Conservation (phyloP, 768 basidiomycete genomes). For the Leccinum rimulosum region DNA sequence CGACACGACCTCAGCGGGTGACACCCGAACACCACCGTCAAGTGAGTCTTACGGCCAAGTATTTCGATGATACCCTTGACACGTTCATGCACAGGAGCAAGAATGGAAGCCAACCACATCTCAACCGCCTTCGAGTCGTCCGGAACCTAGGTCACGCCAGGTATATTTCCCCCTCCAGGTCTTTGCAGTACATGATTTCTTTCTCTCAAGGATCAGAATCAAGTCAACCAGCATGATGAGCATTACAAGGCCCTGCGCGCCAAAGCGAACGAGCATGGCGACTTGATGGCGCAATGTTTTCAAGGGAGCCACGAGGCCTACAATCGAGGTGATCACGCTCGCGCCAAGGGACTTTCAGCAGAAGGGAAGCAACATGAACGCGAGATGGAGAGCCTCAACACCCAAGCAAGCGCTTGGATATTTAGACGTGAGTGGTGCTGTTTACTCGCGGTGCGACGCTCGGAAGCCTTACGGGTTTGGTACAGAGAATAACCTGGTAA, state of each 20-base stretch:
- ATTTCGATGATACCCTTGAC: background rate
- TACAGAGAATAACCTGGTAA: conserved; percentile 71
- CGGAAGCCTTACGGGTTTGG: background rate
- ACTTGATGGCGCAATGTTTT: conserved; percentile 71
- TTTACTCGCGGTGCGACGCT: background rate
- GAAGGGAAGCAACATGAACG: conserved; percentile 77
- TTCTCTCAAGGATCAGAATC: conserved; percentile 48
- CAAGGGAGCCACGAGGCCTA: conserved; percentile 78
- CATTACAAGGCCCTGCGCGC: conserved; percentile 71
- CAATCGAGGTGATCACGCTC: conserved; percentile 63
- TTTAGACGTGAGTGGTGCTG: conserved; percentile 51
- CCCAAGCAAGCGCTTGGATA: conserved; percentile 85
- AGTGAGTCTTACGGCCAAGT: conserved; percentile 14
- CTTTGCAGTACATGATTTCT: background rate
- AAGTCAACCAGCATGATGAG: conserved; percentile 64
- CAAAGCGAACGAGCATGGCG: conserved; percentile 75
- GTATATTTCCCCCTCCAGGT: conserved; percentile 7
- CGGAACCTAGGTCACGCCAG: conserved; percentile 16
- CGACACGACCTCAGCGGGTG: conserved; percentile 1
- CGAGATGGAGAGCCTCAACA: conserved; percentile 77
- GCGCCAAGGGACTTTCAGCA: conserved; percentile 78
- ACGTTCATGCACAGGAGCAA: conserved; percentile 13
- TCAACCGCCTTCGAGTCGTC: conserved; percentile 8
- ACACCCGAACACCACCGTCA: conserved; percentile 6
- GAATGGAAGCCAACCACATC: conserved; percentile 11